Base-by-base conservation (phyloP, 768 basidiomycete species). In the Phaeotremella skinneri region DNA sequence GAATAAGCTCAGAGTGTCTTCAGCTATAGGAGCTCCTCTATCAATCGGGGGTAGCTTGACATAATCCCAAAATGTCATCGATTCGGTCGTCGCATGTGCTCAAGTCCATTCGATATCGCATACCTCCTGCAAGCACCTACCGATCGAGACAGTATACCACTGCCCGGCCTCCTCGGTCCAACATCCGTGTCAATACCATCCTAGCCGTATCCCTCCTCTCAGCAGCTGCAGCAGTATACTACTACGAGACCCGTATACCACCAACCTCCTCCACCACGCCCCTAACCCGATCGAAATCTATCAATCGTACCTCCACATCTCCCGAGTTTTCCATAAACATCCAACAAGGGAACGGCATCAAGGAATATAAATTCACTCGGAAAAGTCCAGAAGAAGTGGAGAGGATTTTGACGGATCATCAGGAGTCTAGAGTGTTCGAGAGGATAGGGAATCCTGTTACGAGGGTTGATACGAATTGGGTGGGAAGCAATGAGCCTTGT, bases 401-500 rank as follows among this genome's bases (percentile, higher is more conserved):
- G 32, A 49, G n/a, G 20, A 66, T 60, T n/a, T 50, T 73, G 25
- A 59, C 56, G 2, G 68, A 58, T 17, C 45, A 73, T 49, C 64
- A 68, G 41, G 43, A 58, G 29, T 54, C 42, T 26, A 47, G 50
- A n/a, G 26, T 29, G 3, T 42, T 61, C 29, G 64, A 34, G 14
- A 41, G 54, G 48, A 32, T 37, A 5, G 71, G 66, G 5, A 73
- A 73, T 61, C 69, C 73, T 4, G 73, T 76, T 0, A 47, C 66
- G 3, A 26, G 64, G 32, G 86, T 87, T 77, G 82, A 86, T 49
- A 93, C 87, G 2, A 89, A 90, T 17, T 83, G 82, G 31, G 79
- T 98, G 32, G 81, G 89, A 0, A 87, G 91, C 2, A 99, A 99
- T 70, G 84, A 88, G 59, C 90, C 91, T 6, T 85, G 96, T 52